Percentiles rank a stretch among this genome's conserved stretches.
phyloP scores from a whole-genome alignment of 225 moss, liverwort and hornwort species.

The Polytrichum commune region DNA sequence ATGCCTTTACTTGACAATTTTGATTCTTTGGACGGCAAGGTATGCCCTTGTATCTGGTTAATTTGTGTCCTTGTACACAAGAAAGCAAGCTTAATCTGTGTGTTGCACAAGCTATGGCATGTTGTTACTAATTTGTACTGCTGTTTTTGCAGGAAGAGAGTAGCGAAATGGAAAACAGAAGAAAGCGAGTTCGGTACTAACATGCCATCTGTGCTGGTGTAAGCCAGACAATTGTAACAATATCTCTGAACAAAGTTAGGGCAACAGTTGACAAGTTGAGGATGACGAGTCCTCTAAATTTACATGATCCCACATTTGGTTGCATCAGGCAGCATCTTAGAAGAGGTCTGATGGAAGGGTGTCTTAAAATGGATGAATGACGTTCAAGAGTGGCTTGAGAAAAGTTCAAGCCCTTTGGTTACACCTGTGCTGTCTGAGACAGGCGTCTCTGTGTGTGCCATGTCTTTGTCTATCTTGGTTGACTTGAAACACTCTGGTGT shows the following conservation, averaged over 20 bases:
- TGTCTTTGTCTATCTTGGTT: slow-evolving; percentile 25
- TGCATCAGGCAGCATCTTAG: slow-evolving; percentile 26
- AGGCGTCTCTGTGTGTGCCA: slow-evolving; percentile 28
- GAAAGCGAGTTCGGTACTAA: slow-evolving; percentile 88
- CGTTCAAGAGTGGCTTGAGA: slow-evolving; percentile 35
- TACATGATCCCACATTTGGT: slow-evolving; percentile 12
- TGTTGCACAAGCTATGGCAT: not conserved
- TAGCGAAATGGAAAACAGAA: slow-evolving; percentile 76
- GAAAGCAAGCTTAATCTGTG: not conserved
- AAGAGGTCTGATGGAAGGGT: slow-evolving; percentile 16
- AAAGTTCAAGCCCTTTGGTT: slow-evolving; percentile 35
- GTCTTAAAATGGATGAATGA: slow-evolving; percentile 43
- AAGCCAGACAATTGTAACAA: slow-evolving; percentile 61
- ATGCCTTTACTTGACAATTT: slow-evolving; percentile 97
- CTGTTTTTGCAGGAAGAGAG: slow-evolving; percentile 63
- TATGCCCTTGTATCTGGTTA: slow-evolving; percentile 11
- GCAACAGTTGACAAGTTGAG: slow-evolving; percentile 26
- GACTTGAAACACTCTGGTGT: slow-evolving; percentile 30
- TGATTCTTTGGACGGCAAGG: slow-evolving; percentile 91
- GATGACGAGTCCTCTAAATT: slow-evolving; percentile 25
- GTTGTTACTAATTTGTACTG: not conserved
- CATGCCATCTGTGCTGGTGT: slow-evolving; percentile 41
- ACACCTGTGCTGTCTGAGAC: slow-evolving; percentile 29
- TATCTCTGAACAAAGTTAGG: slow-evolving; percentile 45
- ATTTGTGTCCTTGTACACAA: not conserved